Conservation (phyloP, 495 filamentous ascomycete genomes). For the Tuber borchii region DNA sequence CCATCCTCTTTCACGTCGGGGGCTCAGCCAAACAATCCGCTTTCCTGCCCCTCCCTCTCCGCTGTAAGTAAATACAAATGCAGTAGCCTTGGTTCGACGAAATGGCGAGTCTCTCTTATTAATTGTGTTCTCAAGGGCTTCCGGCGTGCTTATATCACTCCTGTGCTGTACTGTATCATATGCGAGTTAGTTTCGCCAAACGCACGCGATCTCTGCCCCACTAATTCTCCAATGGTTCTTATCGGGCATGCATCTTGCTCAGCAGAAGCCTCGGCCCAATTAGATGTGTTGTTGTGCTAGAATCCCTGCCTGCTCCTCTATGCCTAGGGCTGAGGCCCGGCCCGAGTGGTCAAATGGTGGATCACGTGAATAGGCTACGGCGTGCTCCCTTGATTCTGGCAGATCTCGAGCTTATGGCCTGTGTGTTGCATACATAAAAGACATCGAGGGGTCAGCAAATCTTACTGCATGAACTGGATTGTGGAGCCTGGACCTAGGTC, state of each 20-base stretch:
- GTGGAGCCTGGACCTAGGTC: background rate
- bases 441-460: background rate
- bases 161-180: background rate
- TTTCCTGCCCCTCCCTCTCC: background rate
- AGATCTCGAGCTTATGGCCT: background rate
- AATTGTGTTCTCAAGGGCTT: background rate
- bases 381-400: background rate
- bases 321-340: background rate
- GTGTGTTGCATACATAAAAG: background rate
- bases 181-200: background rate
- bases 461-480: background rate
- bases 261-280: background rate
- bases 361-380: background rate
- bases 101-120: background rate
- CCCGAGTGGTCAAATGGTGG: background rate
- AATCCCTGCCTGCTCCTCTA: background rate
- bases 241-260: background rate
- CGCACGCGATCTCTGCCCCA: background rate
- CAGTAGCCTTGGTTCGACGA: background rate
- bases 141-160: background rate
- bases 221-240: background rate
- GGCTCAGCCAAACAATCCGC: background rate
- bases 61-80: background rate
- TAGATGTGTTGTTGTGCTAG: background rate
- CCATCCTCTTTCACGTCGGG: background rate